Evolutionary conservation across 1,284 basidiomycete species (phyloP).

Genomic region (Singerocomus inundabilis): DNA sequence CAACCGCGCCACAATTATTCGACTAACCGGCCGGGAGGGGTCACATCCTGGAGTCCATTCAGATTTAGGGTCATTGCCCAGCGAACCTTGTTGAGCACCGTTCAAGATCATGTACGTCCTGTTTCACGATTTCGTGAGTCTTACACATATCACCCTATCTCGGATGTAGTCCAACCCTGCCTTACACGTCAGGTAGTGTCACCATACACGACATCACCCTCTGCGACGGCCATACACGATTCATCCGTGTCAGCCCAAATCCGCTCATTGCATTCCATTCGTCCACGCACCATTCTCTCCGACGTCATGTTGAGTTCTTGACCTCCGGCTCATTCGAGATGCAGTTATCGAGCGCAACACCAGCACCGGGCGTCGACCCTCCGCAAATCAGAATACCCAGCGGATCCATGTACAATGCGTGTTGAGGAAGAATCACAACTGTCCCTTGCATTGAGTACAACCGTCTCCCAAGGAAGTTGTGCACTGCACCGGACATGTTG

Average conservation of each 20-base stretch:
- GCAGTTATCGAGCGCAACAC: constrained; percentile 67
- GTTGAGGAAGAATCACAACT: constrained; percentile 65
- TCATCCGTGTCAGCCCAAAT: background rate
- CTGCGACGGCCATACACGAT: constrained; percentile 54
- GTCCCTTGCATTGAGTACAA: constrained; percentile 78
- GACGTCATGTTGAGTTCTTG: constrained; percentile 54
- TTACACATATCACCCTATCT: no score
- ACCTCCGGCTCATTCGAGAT: constrained; percentile 63
- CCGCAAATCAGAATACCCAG: constrained; percentile 71
- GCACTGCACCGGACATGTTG: constrained; percentile 73
- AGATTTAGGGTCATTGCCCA: constrained; percentile 67
- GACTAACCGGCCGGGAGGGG: constrained; percentile 54
- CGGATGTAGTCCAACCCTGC: background rate
- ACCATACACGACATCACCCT: no score
- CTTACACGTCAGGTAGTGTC: constrained; percentile 49
- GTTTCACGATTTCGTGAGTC: background rate
- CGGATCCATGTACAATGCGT: constrained; percentile 70
- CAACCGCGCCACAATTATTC: constrained; percentile 74
- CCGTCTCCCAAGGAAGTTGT: constrained; percentile 69
- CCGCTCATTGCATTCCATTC: background rate
- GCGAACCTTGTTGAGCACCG: constrained; percentile 65
- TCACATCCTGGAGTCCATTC: constrained; percentile 67
- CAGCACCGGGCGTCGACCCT: constrained; percentile 59
- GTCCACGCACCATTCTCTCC: constrained; percentile 68
- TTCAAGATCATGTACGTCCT: constrained; percentile 69